Evolutionary conservation across 164 flowering plant genomes (phyloP).

Genomic region (Magnolia changhungtana): DNA sequence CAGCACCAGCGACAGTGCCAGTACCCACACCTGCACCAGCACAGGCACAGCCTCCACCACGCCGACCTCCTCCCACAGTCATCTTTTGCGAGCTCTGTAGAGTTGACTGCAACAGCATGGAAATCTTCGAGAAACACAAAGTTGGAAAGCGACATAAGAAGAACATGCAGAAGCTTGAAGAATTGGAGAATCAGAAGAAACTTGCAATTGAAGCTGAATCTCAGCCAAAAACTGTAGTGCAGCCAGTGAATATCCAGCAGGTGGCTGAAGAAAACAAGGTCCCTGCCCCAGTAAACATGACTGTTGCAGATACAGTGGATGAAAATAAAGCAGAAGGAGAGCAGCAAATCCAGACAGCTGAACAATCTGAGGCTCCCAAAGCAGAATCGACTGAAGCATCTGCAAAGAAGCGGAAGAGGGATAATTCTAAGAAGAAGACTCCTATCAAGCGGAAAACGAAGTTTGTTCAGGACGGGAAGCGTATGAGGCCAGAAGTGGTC

Average conservation of each 20-base stretch:
- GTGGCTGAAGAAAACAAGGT: conserved; percentile 14
- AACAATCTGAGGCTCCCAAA: conserved; percentile 14
- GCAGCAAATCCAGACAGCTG: conserved; percentile 11
- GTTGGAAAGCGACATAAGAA: conserved; percentile 58
- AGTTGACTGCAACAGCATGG: conserved; percentile 52
- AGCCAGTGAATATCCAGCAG: conserved; percentile 10
- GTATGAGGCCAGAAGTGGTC: conserved; percentile 18
- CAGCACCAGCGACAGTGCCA: conserved; percentile 3
- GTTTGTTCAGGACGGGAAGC: conserved; percentile 34
- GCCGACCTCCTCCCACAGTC: conserved; percentile 19
- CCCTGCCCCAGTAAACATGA: conserved; percentile 7
- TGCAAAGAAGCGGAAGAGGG: conserved; percentile 17
- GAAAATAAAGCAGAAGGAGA: conserved; percentile 14
- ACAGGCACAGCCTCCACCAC: conserved; percentile 7
- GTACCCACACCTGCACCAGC: conserved; percentile 4
- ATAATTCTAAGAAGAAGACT: conserved; percentile 18
- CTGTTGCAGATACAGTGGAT: conserved; percentile 9
- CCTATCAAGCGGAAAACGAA: conserved; percentile 36
- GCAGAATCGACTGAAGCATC: conserved; percentile 18
- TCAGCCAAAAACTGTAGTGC: background rate
- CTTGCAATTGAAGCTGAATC: background rate
- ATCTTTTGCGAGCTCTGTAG: conserved; percentile 62
- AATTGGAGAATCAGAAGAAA: conserved; percentile 8
- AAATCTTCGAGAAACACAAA: conserved; percentile 54
- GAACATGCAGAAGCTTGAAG: conserved; percentile 35